Base-by-base conservation (phyloP, 495 filamentous ascomycete species). In the Bombardia bombarda region DNA sequence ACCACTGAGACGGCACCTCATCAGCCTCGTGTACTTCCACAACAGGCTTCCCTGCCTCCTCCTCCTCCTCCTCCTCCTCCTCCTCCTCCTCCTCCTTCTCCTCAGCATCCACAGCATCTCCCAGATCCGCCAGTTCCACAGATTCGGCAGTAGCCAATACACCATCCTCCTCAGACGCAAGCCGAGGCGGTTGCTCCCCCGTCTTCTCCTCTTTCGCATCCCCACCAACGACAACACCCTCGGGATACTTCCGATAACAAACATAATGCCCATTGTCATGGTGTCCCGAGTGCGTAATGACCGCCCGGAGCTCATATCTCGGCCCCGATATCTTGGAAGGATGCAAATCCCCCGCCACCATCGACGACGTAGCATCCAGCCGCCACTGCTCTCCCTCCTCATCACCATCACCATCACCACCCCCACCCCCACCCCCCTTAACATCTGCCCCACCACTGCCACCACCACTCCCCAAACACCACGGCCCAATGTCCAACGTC, bases 181-280 rank as follows among this genome's bases (percentile, higher is more conserved):
- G n/a, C n/a, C n/a, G n/a, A n/a, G n/a, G n/a, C n/a, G n/a, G n/a
- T n/a, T n/a, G n/a, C n/a, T n/a, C n/a, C n/a, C n/a, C n/a, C n/a
- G n/a, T n/a, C n/a, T n/a, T n/a, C n/a, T n/a, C n/a, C n/a, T n/a
- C n/a, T n/a, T n/a, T n/a, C n/a, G n/a, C n/a, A n/a, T n/a, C n/a
- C n/a, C n/a, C n/a, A n/a, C n/a, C n/a, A n/a, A n/a, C n/a, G n/a
- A n/a, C n/a, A 28, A 7, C 9, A 7, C 13, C 13, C 26, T 56
- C 56, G 0, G 76, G 70, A 56, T 85, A 79, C 53, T 82, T 81
- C 32, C 87, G 69, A 55, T 92, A 97, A 56, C 86, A 90, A 40
- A 95, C 79, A 53, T 99, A 97, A 65, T 99, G 93, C 0, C 93
- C 93, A 49, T 92, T 95, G 45, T 95, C 87, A 56, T 97, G 93